Evolutionary conservation across 495 filamentous ascomycete species (phyloP).

Genomic region (Lasiosphaeriaceae sp.): DNA sequence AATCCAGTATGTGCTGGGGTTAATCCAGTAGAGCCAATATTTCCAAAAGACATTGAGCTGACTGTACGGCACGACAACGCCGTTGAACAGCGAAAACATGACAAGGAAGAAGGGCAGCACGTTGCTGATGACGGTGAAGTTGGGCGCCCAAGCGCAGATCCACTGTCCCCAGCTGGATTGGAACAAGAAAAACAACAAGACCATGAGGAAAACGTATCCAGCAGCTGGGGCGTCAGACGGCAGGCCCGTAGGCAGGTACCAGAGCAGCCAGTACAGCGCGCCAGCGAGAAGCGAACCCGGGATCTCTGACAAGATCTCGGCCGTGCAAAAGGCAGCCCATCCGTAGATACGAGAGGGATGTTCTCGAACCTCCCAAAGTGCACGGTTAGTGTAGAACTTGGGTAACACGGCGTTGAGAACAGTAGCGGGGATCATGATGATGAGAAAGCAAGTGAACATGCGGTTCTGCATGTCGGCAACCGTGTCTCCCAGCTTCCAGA

Average conservation of each 20-base stretch:
- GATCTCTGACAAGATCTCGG: constrained; percentile 72
- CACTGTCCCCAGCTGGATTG: constrained; percentile 75
- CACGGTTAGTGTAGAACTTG: constrained; percentile 75
- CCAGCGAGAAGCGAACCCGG: constrained; percentile 62
- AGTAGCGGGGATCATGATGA: constrained; percentile 70
- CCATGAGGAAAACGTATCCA: constrained; percentile 84
- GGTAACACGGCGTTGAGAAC: constrained; percentile 72
- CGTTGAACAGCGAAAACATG: constrained; percentile 72
- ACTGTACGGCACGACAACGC: constrained; percentile 60
- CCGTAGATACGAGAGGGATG: constrained; percentile 74
- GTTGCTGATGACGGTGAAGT: constrained; percentile 77
- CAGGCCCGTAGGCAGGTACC: constrained; percentile 77
- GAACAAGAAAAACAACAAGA: constrained; percentile 78
- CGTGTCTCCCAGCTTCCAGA: constrained; percentile 67
- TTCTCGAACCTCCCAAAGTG: constrained; percentile 73
- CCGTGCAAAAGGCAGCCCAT: constrained; percentile 79
- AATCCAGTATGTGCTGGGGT: constrained; percentile 68
- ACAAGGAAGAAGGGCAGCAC: constrained; percentile 74
- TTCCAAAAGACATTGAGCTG: constrained; percentile 69
- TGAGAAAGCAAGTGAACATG: constrained; percentile 74
- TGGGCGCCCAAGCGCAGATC: constrained; percentile 78
- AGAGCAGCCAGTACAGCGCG: constrained; percentile 68
- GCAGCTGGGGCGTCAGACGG: constrained; percentile 58
- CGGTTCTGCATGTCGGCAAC: constrained; percentile 72
- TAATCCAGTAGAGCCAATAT: constrained; percentile 75